A percentile compares a stretch with the other conserved stretches of the same genome.
Evolutionary conservation across 129 eudicot species (phyloP).

Genomic region (Saposhnikovia divaricata): DNA sequence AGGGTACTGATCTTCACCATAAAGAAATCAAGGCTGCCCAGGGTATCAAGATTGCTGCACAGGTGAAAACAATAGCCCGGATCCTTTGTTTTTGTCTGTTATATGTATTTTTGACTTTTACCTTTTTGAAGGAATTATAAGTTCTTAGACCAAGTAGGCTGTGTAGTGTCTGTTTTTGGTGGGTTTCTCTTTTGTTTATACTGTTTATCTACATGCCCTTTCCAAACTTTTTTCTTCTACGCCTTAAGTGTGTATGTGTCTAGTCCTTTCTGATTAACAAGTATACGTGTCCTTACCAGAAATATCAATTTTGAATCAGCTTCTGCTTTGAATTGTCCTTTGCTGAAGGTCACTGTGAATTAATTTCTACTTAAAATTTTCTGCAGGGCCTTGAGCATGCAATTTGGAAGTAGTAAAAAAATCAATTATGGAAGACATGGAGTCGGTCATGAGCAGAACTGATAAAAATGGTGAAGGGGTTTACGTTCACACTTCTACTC

Average conservation of each 20-base stretch:
- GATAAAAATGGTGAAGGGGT: constrained; percentile 93
- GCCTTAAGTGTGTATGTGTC: neutral
- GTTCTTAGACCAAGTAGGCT: neutral
- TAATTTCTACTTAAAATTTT: neutral
- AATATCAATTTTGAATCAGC: neutral
- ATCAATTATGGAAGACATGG: constrained; percentile 72
- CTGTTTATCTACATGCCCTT: neutral
- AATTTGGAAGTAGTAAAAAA: constrained; percentile 59
- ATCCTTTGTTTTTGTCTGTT: neutral
- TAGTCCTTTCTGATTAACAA: neutral
- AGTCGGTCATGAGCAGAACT: constrained; percentile 68
- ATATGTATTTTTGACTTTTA: too few species aligned
- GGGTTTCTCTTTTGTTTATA: neutral
- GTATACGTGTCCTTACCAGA: neutral
- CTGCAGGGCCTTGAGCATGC: constrained; percentile 89
- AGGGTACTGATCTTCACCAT: constrained; percentile 93
- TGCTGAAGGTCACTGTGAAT: constrained; percentile 45
- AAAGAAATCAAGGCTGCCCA: constrained; percentile 96
- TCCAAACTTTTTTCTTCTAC: neutral
- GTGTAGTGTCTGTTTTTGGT: neutral
- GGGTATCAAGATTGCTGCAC: constrained; percentile 95
- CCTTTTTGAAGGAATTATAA: neutral
- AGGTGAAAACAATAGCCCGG: constrained; percentile 35
- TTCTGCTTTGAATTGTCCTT: neutral
- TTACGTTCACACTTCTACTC: constrained; percentile 91